A percentile compares a stretch with the other conserved stretches of the same genome.
Evolutionary conservation across 768 basidiomycete species (phyloP).

Genomic region (Paxillus rubicundulus): DNA sequence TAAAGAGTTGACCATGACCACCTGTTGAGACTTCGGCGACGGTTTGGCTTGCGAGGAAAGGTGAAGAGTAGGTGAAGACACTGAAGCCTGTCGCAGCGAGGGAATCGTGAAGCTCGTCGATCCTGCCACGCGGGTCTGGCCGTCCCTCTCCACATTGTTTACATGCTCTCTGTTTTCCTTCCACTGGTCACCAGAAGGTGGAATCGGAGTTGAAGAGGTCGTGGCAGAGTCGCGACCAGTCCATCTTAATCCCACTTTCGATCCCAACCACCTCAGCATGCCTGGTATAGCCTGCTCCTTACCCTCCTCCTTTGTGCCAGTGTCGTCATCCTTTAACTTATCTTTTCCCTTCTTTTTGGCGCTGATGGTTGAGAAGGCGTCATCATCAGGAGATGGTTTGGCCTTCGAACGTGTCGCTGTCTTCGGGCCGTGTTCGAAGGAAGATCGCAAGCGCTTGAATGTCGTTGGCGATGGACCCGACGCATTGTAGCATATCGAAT

Average conservation of each 20-base stretch:
- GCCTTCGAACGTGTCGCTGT: slow-evolving; percentile 58
- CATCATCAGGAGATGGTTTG: slow-evolving; percentile 38
- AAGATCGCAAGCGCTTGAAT: slow-evolving; percentile 63
- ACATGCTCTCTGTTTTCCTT: slow-evolving; percentile 28
- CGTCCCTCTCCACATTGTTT: slow-evolving; percentile 36
- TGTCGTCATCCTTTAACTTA: slow-evolving; percentile 30
- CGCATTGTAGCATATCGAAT: slow-evolving; percentile 23
- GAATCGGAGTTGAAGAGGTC: slow-evolving; percentile 38
- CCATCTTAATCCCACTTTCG: slow-evolving; percentile 51
- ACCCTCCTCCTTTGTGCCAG: slow-evolving; percentile 27
- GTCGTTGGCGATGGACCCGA: slow-evolving; percentile 48
- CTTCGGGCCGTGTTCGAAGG: slow-evolving; percentile 65
- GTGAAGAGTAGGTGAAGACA: slow-evolving; percentile 74
- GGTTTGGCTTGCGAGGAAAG: slow-evolving; percentile 56
- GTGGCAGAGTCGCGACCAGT: slow-evolving; percentile 40
- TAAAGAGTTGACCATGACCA: slow-evolving; percentile 46
- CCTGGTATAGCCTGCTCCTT: slow-evolving; percentile 42
- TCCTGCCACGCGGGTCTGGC: slow-evolving; percentile 48
- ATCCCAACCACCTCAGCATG: slow-evolving; percentile 48
- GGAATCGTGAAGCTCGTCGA: slow-evolving; percentile 61
- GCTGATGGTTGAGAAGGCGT: slow-evolving; percentile 42
- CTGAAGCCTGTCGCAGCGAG: slow-evolving; percentile 64
- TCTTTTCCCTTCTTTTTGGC: slow-evolving; percentile 45
- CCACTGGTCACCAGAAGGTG: slow-evolving; percentile 28
- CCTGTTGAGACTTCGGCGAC: slow-evolving; percentile 50